Base-by-base conservation (phyloP, 2,329 filamentous ascomycete genomes). In the Escovopsis sp. region DNA sequence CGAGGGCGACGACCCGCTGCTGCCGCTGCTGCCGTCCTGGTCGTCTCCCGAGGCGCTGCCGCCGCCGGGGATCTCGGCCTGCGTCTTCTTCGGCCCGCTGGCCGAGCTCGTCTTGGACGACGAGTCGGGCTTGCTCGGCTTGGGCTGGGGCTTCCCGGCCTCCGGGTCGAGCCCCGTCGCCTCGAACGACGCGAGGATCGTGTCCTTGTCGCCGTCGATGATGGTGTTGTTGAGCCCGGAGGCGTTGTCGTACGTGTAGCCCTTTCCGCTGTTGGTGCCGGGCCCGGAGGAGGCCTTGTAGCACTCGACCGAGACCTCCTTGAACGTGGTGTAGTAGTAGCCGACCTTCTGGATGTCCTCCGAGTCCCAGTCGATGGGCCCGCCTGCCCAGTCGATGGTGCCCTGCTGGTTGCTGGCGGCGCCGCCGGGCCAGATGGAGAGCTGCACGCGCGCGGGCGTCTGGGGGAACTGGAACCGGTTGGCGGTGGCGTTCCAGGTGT, bases 381-480 rank as follows among this genome's bases (percentile, higher is more conserved):
- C 91, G 56, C 91, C 91, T 14, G 89, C 85, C 91, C 91, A 98
- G 41, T 79, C 71, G 49, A 94, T 74, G 30, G 91, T 96, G 43
- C 91, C 91, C 58, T 83, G 57, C 34, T 75, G 81, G 60, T 95
- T 95, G 56, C 71, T 72, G 9, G 76, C 64, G 37, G 84, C 74
- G 57, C 91, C 91, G 54, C 85, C 91, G 34, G 91, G 91, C 91
- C 91, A 98, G 55, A 98, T 78, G 13, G 91, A 96, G 39, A 98
- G 72, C 68, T 95, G 86, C 40, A 98, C 75, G 51, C 89, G 84
- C 13, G 88, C 66, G 4, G 91, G 91, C 0, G 88, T 93, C 66
- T 96, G 91, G 7, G 91, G 91, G 68, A 75, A 98, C 53, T 82
- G 70, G 72, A 80, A 98, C 61, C 79, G 79, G 62, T 88, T 81